These are phyloP conservation scores for Auricularia heimuer DNA, from an alignment of 768 basidiomycete genomes.

Conservation along the genomic window DNA sequence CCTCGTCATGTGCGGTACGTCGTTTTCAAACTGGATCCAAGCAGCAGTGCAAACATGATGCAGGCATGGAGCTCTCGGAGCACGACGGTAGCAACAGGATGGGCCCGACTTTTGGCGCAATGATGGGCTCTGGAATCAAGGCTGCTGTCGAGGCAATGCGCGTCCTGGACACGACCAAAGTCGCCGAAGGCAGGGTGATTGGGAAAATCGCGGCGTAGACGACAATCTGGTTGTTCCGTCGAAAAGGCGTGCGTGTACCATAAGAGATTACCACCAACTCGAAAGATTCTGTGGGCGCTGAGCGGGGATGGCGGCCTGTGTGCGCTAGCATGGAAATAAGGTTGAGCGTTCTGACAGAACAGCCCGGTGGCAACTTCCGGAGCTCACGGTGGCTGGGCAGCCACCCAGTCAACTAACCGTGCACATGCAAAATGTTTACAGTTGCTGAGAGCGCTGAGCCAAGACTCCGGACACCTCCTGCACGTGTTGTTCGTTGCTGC, in stretches of 20 bases:
- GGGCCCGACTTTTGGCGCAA: slow-evolving; percentile 71
- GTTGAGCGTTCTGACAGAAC: no score
- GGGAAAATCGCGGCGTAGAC: slow-evolving; percentile 14
- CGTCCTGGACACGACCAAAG: slow-evolving; percentile 36
- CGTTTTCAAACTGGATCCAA: not conserved
- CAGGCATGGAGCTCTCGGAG: slow-evolving; percentile 76
- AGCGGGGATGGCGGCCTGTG: no score
- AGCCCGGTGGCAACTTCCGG: no score
- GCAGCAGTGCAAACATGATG: slow-evolving; percentile 7
- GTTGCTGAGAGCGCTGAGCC: no score
- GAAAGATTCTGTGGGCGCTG: no score
- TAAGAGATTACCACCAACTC: not conserved
- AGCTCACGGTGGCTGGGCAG: no score
- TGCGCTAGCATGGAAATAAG: no score
- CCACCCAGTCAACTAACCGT: no score
- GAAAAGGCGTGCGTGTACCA: not conserved
- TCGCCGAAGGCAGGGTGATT: slow-evolving; percentile 48
- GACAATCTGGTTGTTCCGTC: not conserved
- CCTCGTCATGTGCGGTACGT: slow-evolving; percentile 60
- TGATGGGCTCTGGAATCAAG: slow-evolving; percentile 69
- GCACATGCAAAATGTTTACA: no score
- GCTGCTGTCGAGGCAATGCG: slow-evolving; percentile 57
- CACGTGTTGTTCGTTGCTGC: no score
- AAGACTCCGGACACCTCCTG: no score
- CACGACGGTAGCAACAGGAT: slow-evolving; percentile 72